Base-by-base conservation (phyloP, 192 early-diverging fungal genomes). In the Physocladia obscura region DNA sequence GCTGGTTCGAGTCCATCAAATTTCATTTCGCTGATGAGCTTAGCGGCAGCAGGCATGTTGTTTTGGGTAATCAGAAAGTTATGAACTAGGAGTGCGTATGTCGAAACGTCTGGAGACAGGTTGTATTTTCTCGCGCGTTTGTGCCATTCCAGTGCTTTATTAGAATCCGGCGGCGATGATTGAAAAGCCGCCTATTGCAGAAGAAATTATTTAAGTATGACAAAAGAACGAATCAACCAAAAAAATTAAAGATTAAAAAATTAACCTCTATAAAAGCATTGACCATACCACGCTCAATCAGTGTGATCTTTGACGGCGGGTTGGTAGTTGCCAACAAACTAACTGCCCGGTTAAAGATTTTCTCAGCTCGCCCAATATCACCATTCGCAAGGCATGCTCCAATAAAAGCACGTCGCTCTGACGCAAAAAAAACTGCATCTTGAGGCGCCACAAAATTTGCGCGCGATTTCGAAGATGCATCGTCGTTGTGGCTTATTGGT, bases 201-300 rank as follows among this genome's bases (percentile, higher is more conserved):
- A 30, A 47, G 6, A 8, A 36, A 32, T 15, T 47, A 30, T 62
- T 47, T 13, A 44, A 6, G 15, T 35, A n/a, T 69, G 80, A n/a
- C 73, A 71, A 51, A 89, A 71, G 49, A 91, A 84, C 6, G 87
- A 0, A 15, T 55, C 54, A n/a, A 24, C 29, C 29, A 15, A 55
- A 55, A 55, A 44, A 44, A 13, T 44, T 44, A 40, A 47, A 62
- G 15, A 65, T 19, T 0, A 39, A 51, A 62, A 27, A 6, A 65
- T 49, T 32, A 15, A 65, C 89, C 49, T 89, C 85, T n/a, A 97
- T 75, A 34, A 97, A 91, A 35, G 89, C 85, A 73, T 97, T 97
- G 73, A 94, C 84, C 39, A 94, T 77, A 15, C 81, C 76, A 13
- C 63, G 47, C 50, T 65, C 48, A 17, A 65, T n/a, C 4, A 65